Conservation (phyloP, 345 rosid species). For the Sisymbrium irio region DNA sequence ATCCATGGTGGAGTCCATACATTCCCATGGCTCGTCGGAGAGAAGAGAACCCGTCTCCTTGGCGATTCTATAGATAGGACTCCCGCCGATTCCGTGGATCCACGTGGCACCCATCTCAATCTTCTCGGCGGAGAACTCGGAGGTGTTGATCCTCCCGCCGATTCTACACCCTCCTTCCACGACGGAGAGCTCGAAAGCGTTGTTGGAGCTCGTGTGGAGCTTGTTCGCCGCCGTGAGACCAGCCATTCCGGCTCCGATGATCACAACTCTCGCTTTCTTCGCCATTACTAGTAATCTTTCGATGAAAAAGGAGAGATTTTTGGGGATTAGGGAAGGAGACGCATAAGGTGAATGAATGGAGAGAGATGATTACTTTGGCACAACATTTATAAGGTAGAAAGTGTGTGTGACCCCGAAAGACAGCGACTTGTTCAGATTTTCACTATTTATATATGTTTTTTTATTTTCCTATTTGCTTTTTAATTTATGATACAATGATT, state of each 20-base stretch:
- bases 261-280: constrained; percentile 86
- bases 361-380: constrained; percentile 34
- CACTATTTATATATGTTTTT: not conserved
- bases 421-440: not conserved
- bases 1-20: constrained; percentile 74
- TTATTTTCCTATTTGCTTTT: too few relatives aligned
- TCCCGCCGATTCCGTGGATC: constrained; percentile 98
- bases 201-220: constrained; percentile 56
- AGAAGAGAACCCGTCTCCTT: constrained; percentile 55
- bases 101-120: constrained; percentile 99
- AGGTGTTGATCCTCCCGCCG: constrained; percentile 90
- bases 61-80: constrained; percentile 77
- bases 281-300: constrained; percentile 45
- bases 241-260: constrained; percentile 98
- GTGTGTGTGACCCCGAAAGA: not conserved
- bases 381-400: constrained; percentile 33
- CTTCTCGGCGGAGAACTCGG: constrained; percentile 79
- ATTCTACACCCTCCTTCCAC: constrained; percentile 88
- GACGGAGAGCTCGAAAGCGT: constrained; percentile 70
- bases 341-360: constrained; percentile 34
- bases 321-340: constrained; percentile 28
- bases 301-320: not conserved
- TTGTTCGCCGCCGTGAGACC: constrained; percentile 93
- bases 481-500: too few relatives aligned
- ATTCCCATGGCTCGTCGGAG: constrained; percentile 92